phyloP scores from a whole-genome alignment of 805 yeast genomes.

The Kuraishia piskuri region DNA sequence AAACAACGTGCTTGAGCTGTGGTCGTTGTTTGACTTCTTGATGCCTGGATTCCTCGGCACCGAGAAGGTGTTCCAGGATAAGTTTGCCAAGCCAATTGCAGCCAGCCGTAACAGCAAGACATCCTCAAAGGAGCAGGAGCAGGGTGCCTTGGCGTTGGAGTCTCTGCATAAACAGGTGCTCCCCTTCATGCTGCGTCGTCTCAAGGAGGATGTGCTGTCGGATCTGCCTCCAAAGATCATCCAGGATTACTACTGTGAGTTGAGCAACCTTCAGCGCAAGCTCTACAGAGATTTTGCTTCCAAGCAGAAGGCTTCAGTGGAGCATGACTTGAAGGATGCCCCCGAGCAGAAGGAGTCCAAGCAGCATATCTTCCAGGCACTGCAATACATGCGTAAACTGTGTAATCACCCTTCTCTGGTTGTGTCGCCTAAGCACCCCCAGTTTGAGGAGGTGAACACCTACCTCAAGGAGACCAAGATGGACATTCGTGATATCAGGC shows the following conservation, averaged over 20 bases:
- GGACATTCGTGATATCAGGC: constrained; percentile 61
- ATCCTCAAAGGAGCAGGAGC: constrained; percentile 88
- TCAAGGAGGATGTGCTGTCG: constrained; percentile 91
- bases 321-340: constrained; percentile 46
- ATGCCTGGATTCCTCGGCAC: constrained; percentile 99
- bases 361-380: constrained; percentile 93
- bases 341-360: constrained; percentile 35
- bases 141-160: constrained; percentile 92
- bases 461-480: constrained; percentile 52
- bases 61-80: constrained; percentile 86
- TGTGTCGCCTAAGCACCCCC: constrained; percentile 75
- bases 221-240: constrained; percentile 98
- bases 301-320: constrained; percentile 69
- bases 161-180: constrained; percentile 93
- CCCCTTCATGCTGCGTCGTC: constrained; percentile 92
- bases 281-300: constrained; percentile 84
- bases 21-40: constrained; percentile 95
- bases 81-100: constrained; percentile 97
- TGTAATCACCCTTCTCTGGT: constrained; percentile 97
- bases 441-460: constrained; percentile 54
- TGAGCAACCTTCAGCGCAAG: constrained; percentile 82
- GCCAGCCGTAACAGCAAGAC: constrained; percentile 86
- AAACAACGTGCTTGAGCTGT: constrained; percentile 89
- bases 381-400: constrained; percentile 93
- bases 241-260: constrained; percentile 95